Evolutionary conservation across 768 basidiomycete species (phyloP), one percentile per base, ranked within the genome.

Genomic region (Macrolepiota albuminosa): DNA sequence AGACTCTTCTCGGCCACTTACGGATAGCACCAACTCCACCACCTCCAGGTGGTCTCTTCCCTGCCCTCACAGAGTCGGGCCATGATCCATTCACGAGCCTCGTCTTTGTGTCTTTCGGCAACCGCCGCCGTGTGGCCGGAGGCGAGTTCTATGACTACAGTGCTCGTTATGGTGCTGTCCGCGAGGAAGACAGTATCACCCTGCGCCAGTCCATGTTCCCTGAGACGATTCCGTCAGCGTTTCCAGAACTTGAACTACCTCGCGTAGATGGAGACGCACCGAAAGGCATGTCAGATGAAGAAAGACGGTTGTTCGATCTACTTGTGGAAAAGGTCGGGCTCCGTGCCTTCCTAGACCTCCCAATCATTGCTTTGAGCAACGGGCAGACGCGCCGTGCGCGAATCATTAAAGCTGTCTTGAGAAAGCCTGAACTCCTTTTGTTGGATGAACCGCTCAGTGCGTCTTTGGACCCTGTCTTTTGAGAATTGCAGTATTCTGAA

Each of bases 391-490:
- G 95, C 42, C 76, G 93, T 18, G 94, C 94, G 6, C 77, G 95
- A 48, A 90, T 99, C 50, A 78, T 91, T 9, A 84, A 87, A 63
- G 90, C 91, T 0, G 71, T 98, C 9, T 69, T 98, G 36, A 75
- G 72, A 18, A 78, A 81, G 48, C 93, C 94, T 0, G 81, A 87
- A 61, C 69, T 98, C 21, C 69, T 98, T 26, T 72, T 98, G 7
- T 78, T 98, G n/a, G 95, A 97, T 61, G 96, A 98, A 70, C 95
- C 95, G 0, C 76, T 94, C 40, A 93, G 93, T 93, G 64, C 59
- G 87, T 78, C 7, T 40, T 52, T 34, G 29, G 29, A 45, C 47
- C 37, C 24, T 60, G 50, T 40, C 47, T 40, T 18, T 36, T 13
- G 42, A 43, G 13, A 24, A 47, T 40, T 43, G 33, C 37, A 56